Conservation (phyloP, 73 alveolate species). For the Paramecium pentaurelia region DNA sequence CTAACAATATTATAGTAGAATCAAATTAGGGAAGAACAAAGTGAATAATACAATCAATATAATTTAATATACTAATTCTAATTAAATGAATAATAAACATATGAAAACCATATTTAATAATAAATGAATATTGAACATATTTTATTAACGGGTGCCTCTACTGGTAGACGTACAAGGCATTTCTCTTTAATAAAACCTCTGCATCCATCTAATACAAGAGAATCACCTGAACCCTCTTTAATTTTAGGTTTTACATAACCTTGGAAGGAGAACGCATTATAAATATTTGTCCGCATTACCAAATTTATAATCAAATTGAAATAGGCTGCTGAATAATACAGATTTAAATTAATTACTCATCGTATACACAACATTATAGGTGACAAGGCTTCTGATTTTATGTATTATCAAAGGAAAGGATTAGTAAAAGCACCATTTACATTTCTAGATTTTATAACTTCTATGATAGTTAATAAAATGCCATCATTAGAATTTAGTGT, state of each 20-base stretch:
- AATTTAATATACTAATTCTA: background rate
- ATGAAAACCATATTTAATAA: background rate
- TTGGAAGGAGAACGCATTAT: slow-evolving; percentile 10
- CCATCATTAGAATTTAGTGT: background rate
- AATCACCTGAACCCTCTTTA: background rate
- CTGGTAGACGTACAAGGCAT: background rate
- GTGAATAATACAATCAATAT: background rate
- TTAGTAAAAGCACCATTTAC: background rate
- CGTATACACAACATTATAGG: slow-evolving; percentile 19
- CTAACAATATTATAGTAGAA: background rate
- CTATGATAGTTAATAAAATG: background rate
- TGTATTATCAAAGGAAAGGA: background rate
- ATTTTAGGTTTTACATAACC: background rate
- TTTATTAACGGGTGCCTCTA: slow-evolving; percentile 24
- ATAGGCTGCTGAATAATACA: slow-evolving; percentile 26
- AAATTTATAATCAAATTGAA: slow-evolving; percentile 18
- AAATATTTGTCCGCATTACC: background rate
- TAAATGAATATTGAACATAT: background rate
- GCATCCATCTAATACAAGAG: background rate
- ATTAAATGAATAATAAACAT: background rate
- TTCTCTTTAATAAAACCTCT: background rate
- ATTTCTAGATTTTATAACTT: background rate
- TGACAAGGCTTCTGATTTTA: background rate
- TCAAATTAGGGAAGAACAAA: background rate
- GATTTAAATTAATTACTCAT: background rate